Percentiles rank a stretch among this genome's conserved stretches.
Evolutionary conservation across 352 stramenopile species (phyloP).

Genomic region (Globisporangium orthogonon): DNA sequence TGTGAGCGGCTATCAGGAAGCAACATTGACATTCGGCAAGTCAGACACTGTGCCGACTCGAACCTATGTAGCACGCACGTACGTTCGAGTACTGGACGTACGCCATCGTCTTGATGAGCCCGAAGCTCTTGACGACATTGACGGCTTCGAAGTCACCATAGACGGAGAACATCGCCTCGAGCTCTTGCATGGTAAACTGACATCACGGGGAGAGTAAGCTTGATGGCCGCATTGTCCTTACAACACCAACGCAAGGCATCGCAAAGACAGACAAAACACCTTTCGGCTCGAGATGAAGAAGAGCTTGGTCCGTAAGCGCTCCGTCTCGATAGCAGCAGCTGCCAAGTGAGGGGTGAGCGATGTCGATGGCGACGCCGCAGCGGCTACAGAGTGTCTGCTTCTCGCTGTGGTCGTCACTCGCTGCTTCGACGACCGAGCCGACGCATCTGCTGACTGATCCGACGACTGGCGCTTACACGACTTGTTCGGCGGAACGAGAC

Average conservation of each 20-base stretch:
- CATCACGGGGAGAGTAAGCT: background rate
- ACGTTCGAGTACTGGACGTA: constrained; percentile 70
- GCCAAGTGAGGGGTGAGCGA: background rate
- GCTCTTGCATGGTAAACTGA: constrained; percentile 72
- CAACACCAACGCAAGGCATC: too few relatives aligned
- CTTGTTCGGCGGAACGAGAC: constrained; percentile 23
- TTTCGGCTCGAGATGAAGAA: constrained; percentile 76
- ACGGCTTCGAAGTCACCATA: constrained; percentile 74
- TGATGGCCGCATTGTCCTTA: background rate
- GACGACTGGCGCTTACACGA: constrained; percentile 44
- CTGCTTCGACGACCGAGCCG: constrained; percentile 31
- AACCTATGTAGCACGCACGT: constrained; percentile 5
- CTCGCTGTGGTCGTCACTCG: constrained; percentile 24
- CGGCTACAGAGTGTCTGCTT: constrained; percentile 3
- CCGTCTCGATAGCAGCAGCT: background rate
- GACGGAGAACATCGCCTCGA: constrained; percentile 77
- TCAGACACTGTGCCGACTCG: background rate
- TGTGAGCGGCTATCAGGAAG: constrained; percentile 25
- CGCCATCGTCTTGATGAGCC: constrained; percentile 81
- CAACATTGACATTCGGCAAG: background rate
- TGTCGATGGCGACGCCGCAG: background rate
- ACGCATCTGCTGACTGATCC: constrained; percentile 26
- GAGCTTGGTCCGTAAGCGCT: constrained; percentile 22
- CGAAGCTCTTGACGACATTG: constrained; percentile 67
- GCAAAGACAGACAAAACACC: constrained; percentile 15